A percentile compares a stretch with the other conserved stretches of the same genome.
These are phyloP conservation scores for Pterocarpus santalinus DNA, from an alignment of 306 rosid species.

Conservation along the genomic window DNA sequence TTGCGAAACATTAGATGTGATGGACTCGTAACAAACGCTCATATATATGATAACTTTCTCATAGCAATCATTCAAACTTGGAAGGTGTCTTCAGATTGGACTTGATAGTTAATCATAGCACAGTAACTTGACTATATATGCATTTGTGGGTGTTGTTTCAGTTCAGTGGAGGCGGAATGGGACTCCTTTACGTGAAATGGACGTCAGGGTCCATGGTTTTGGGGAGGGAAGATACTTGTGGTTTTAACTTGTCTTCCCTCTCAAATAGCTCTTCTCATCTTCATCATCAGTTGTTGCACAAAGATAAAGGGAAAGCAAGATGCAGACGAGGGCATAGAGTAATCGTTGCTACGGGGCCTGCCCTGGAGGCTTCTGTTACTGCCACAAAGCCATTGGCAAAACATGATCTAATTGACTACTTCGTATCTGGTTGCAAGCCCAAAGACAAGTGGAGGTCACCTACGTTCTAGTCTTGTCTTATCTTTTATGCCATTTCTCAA, in stretches of 20 bases:
- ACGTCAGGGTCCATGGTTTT: constrained; percentile 27
- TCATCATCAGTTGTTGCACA: not conserved
- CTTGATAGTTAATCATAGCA: too few relatives aligned
- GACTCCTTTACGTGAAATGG: constrained; percentile 15
- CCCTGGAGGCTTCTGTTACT: constrained; percentile 37
- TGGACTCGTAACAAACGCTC: too few relatives aligned
- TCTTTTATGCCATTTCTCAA: too few relatives aligned
- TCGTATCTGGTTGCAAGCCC: constrained; percentile 51
- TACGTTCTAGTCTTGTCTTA: too few relatives aligned
- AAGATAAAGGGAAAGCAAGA: not conserved
- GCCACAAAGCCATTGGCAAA: constrained; percentile 43
- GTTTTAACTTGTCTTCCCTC: constrained; percentile 8
- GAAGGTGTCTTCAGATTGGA: too few relatives aligned
- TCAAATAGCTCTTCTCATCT: not conserved
- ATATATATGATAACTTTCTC: too few relatives aligned
- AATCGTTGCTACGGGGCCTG: constrained; percentile 51
- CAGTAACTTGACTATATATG: not conserved
- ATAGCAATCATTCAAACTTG: too few relatives aligned
- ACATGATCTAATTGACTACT: constrained; percentile 43
- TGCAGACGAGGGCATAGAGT: constrained; percentile 23
- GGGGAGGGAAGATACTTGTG: constrained; percentile 18
- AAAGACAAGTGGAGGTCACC: constrained; percentile 48
- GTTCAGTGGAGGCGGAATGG: constrained; percentile 24
- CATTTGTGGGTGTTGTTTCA: constrained; percentile 11
- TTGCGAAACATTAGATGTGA: too few relatives aligned